Evolutionary conservation across 2,329 filamentous ascomycete species (phyloP), one percentile per base, ranked within the genome.

Genomic region (Aspergillus udagawae): DNA sequence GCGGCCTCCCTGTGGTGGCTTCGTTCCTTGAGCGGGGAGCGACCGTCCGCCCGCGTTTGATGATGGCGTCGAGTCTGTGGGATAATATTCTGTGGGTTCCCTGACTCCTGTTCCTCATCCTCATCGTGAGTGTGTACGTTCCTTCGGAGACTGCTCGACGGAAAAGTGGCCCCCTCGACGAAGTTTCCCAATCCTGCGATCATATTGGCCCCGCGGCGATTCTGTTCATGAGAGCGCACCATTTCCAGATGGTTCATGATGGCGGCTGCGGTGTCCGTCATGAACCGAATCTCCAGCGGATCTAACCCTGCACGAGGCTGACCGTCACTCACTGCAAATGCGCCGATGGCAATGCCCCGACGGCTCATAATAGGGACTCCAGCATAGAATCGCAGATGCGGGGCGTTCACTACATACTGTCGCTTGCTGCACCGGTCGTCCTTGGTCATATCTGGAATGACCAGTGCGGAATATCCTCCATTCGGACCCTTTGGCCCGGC

Each of bases 321-420:
- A 1, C 54, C 57, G 7, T 59, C 57, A 35, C 54, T 54, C 3
- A 59, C 51, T 3, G 29, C 53, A 23, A 57, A 57, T 0, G 57
- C 35, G 2, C 57, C 57, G 6, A 59, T 59, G 1, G 44, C 54
- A n/a, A 59, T 59, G 6, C 57, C 57, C 20, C 54, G 51, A 20
- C 51, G 49, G 27, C 32, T 57, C 32, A 32, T 55, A 10, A 48
- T 51, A 5, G 53, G 53, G 0, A 86, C 83, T 4, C 77, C 80
- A 4, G 79, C 80, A 56, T 83, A 82, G 65, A 84, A 84, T 23
- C 69, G 67, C 6, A 76, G 57, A 23, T 71, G 60, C 0, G 71
- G 67, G 7, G 65, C 51, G 3, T 58, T 63, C 0, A 55, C 52
- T 1, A 76, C 68, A 14, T 72, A 61, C 8, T 61, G 55, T 25